phyloP scores from a whole-genome alignment of 306 rosid species.

The Fragaria ananassa region DNA sequence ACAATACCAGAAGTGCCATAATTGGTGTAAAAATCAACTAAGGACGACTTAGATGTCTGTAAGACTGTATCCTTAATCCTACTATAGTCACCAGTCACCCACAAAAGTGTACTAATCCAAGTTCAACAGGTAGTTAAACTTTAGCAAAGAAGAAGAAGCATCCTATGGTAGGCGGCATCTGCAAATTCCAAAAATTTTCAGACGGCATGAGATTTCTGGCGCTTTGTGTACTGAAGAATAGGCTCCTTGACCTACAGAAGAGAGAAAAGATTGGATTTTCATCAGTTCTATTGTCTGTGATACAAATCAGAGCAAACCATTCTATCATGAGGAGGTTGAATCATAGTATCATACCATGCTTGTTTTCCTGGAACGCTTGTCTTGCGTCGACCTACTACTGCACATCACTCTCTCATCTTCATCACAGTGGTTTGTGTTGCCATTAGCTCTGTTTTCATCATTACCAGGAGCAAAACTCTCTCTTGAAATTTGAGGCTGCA shows the following conservation, averaged over 20 bases:
- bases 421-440: conserved; percentile 6
- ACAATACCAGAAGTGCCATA: too few species aligned
- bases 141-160: neutral
- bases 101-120: neutral
- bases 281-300: neutral
- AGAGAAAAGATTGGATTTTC: conserved; percentile 4
- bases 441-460: conserved; percentile 49
- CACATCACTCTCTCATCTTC: conserved; percentile 50
- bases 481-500: conserved; percentile 59
- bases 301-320: neutral
- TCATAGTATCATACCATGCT: conserved; percentile 57
- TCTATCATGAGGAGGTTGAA: neutral
- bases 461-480: conserved; percentile 69
- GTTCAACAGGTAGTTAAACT: neutral
- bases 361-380: conserved; percentile 74
- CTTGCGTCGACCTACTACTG: conserved; percentile 57
- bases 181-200: conserved; percentile 21
- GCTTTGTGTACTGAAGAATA: conserved; percentile 74
- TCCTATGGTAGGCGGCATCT: neutral
- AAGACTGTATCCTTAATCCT: too few species aligned
- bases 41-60: too few species aligned
- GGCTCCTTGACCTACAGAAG: conserved; percentile 81
- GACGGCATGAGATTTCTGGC: conserved; percentile 62
- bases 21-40: too few species aligned
- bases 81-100: neutral